Percentiles rank a stretch among this genome's conserved stretches.
Evolutionary conservation across 2,329 filamentous ascomycete species (phyloP).

Genomic region (Hypoxylon sp.): DNA sequence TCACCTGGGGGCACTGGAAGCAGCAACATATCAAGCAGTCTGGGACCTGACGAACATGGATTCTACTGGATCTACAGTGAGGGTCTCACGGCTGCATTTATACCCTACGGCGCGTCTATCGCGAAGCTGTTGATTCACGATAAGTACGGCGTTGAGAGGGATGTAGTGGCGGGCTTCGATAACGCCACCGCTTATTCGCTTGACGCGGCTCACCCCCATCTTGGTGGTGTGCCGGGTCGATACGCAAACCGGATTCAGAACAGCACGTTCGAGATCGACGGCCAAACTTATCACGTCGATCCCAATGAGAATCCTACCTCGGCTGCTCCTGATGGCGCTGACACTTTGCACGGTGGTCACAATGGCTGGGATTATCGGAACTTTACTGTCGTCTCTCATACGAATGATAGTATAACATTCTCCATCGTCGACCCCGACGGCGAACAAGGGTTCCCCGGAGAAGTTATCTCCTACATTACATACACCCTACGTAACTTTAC

Average conservation of each 20-base stretch:
- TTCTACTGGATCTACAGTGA: conserved; percentile 81
- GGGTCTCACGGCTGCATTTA: conserved; percentile 77
- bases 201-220: conserved; percentile 77
- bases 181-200: conserved; percentile 79
- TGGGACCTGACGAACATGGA: conserved; percentile 69
- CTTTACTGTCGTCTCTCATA: conserved; percentile 81
- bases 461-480: conserved; percentile 80
- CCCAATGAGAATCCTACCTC: conserved; percentile 75
- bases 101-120: conserved; percentile 81
- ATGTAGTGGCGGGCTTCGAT: conserved; percentile 82
- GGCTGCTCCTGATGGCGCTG: conserved; percentile 66
- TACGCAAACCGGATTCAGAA: conserved; percentile 89
- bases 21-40: conserved; percentile 43
- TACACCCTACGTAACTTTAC: conserved; percentile 77
- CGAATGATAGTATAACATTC: conserved; percentile 79
- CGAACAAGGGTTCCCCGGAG: conserved; percentile 83
- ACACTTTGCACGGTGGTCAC: conserved; percentile 79
- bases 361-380: conserved; percentile 85
- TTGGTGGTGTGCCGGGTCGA: conserved; percentile 80
- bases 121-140: conserved; percentile 80
- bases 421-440: conserved; percentile 80
- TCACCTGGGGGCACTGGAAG: conserved; percentile 44
- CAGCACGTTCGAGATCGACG: conserved; percentile 79
- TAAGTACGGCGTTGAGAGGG: conserved; percentile 76
- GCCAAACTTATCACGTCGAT: conserved; percentile 69